Percentiles rank a stretch among this genome's conserved stretches.
These are phyloP conservation scores for Dictyophora rubrovolvata DNA, from an alignment of 768 basidiomycete genomes.

Conservation along the genomic window DNA sequence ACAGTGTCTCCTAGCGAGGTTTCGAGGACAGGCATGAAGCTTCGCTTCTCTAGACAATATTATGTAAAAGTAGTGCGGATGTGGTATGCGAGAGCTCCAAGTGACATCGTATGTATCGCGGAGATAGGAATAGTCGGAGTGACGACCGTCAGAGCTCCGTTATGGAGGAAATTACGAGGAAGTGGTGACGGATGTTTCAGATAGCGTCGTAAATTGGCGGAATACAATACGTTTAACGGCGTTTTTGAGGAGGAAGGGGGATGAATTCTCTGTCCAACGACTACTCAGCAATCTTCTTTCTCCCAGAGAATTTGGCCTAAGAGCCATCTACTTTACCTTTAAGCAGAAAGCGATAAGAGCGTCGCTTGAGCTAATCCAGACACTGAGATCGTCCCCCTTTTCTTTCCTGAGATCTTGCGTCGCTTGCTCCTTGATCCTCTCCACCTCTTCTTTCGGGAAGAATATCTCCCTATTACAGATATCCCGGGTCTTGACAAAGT, in stretches of 20 bases:
- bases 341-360: conserved; percentile 9
- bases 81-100: conserved; percentile 5
- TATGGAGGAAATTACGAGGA: conserved; percentile 4
- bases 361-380: conserved; percentile 11
- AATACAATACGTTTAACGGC: conserved; percentile 8
- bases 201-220: conserved; percentile 9
- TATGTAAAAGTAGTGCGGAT: conserved; percentile 7
- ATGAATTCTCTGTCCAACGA: background rate
- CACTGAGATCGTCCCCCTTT: background rate
- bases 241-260: background rate
- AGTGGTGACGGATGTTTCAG: background rate
- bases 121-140: conserved; percentile 4
- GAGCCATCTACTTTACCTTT: background rate
- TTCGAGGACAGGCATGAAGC: no score
- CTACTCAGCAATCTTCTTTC: background rate
- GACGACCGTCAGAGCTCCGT: conserved; percentile 5
- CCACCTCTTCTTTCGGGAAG: conserved; percentile 6
- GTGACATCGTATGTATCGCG: background rate
- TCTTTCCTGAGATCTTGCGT: conserved; percentile 6
- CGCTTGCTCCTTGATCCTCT: conserved; percentile 8
- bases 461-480: conserved; percentile 5
- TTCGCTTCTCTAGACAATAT: no score
- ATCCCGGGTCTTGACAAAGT: conserved; percentile 2
- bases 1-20: no score
- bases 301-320: background rate